These are phyloP conservation scores for Penicillium cosmopolitanum DNA, from an alignment of 495 filamentous ascomycete species.

Conservation along the genomic window DNA sequence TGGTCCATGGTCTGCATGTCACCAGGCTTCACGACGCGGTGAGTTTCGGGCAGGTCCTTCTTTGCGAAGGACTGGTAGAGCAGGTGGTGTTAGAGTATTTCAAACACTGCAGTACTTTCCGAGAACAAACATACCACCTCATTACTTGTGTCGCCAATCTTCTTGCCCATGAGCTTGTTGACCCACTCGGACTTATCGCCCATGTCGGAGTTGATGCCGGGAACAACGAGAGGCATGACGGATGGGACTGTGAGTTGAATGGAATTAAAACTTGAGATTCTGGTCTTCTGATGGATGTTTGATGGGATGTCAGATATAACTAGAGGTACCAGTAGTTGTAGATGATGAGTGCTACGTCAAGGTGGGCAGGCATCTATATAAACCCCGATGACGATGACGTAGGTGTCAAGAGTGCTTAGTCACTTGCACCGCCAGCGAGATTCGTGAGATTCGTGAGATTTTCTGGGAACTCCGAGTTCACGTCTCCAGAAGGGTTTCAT, in stretches of 20 bases:
- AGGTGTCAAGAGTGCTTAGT: constrained; percentile 20
- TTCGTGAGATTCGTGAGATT: not conserved
- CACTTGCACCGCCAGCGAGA: constrained; percentile 1
- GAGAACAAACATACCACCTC: constrained; percentile 43
- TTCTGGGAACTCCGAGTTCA: too few species aligned
- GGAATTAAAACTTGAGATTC: not conserved
- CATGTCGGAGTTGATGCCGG: constrained; percentile 62
- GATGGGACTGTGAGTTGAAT: not conserved
- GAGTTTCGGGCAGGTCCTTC: constrained; percentile 67
- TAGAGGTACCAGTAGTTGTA: not conserved
- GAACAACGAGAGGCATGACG: constrained; percentile 84
- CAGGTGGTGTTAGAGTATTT: too few species aligned
- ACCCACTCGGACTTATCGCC: constrained; percentile 67
- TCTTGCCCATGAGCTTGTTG: constrained; percentile 79
- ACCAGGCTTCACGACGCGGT: constrained; percentile 69
- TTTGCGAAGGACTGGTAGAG: constrained; percentile 71
- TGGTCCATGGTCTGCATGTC: constrained; percentile 65
- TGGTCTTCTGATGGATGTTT: not conserved
- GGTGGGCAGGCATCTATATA: constrained; percentile 22
- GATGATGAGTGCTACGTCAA: not conserved
- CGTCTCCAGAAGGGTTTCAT: not conserved
- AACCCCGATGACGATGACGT: constrained; percentile 16
- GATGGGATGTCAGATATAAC: not conserved
- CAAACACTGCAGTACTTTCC: not conserved
- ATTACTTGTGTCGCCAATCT: constrained; percentile 55